Percentiles rank a stretch among this genome's conserved stretches.
These are phyloP conservation scores for Castanea crenata DNA, from an alignment of 306 rosid species.

Conservation along the genomic window DNA sequence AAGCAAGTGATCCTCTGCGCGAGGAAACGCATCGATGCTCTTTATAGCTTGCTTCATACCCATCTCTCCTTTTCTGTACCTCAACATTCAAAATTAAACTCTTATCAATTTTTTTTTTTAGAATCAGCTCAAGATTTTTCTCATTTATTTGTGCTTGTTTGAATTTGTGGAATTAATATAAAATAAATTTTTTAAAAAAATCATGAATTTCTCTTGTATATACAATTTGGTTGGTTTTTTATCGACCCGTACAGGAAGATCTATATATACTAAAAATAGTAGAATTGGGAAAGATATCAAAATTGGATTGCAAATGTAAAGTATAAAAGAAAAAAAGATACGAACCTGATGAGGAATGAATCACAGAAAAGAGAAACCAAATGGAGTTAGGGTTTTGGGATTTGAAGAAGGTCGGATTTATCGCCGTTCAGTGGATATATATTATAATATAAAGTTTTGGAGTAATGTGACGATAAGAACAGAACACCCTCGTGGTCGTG, in stretches of 20 bases:
- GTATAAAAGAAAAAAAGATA: not conserved
- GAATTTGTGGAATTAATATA: not conserved
- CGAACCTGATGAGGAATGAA: constrained; percentile 1
- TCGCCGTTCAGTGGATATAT: no score
- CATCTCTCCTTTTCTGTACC: constrained; percentile 32
- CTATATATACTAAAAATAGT: not conserved
- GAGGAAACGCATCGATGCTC: constrained; percentile 93
- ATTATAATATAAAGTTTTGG: no score
- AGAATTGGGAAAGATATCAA: not conserved
- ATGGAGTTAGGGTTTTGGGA: not conserved
- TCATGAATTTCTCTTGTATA: not conserved
- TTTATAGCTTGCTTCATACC: constrained; percentile 70
- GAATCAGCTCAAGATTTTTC: no score
- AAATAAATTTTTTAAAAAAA: no score
- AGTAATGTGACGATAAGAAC: no score
- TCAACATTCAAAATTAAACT: not conserved
- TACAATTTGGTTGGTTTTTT: not conserved
- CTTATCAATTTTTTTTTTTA: no score
- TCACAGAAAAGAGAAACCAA: not conserved
- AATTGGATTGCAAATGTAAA: not conserved
- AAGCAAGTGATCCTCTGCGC: constrained; percentile 93
- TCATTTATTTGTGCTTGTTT: not conserved
- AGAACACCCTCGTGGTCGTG: no score
- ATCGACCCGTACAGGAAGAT: not conserved
- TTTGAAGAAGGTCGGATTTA: not conserved